These are phyloP conservation scores for Xylariales sp. DNA, from an alignment of 2,329 filamentous ascomycete genomes.

Conservation along the genomic window DNA sequence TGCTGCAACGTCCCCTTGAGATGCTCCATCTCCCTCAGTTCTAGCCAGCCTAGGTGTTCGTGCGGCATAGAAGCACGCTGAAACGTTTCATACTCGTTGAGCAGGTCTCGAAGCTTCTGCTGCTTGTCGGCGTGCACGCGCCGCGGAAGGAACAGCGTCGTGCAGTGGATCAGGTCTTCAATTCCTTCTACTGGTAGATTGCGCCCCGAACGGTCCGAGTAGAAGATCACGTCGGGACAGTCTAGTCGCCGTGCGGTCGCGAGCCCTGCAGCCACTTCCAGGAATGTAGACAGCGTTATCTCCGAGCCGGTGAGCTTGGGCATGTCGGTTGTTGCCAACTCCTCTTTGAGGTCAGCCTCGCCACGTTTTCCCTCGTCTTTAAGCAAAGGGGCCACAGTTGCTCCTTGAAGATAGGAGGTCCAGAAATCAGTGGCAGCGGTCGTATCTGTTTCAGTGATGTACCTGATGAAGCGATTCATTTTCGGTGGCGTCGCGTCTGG, in stretches of 20 bases:
- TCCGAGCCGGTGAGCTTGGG: background rate
- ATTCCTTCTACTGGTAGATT: slow-evolving; percentile 8
- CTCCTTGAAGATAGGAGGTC: slow-evolving; percentile 2
- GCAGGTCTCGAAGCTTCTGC: slow-evolving; percentile 5
- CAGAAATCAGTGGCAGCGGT: slow-evolving; percentile 4
- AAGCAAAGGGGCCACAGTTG: background rate
- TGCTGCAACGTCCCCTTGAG: no score
- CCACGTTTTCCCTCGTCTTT: background rate
- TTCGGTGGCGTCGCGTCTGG: background rate
- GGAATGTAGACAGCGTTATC: slow-evolving; percentile 2
- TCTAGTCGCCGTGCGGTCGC: background rate
- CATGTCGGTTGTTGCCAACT: background rate
- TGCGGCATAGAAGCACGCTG: background rate
- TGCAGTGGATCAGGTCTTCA: slow-evolving; percentile 3
- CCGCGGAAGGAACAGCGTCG: slow-evolving; percentile 3
- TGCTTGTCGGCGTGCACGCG: background rate
- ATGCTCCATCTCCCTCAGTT: slow-evolving; percentile 7
- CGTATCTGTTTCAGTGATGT: slow-evolving; percentile 3
- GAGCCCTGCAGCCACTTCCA: slow-evolving; percentile 5
- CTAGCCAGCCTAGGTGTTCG: slow-evolving; percentile 9
- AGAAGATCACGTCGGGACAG: background rate
- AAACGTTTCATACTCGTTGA: background rate
- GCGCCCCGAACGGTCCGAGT: slow-evolving; percentile 4
- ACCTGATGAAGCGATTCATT: slow-evolving; percentile 9
- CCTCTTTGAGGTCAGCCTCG: background rate